Conservation (phyloP, 768 basidiomycete species). For the Boletus vermiculosoides region DNA sequence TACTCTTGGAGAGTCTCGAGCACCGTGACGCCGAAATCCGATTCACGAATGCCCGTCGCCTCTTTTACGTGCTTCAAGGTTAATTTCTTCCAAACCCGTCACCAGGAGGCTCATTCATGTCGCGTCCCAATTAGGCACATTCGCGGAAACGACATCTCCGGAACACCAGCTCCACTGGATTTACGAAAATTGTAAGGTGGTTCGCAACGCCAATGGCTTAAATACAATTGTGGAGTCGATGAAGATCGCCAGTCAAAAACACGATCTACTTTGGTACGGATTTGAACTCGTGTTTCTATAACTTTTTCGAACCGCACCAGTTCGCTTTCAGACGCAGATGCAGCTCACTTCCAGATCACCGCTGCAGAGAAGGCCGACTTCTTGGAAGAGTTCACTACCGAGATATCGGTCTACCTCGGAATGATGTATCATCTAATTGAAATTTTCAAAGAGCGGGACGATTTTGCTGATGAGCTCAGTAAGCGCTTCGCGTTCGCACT, state of each 20-base stretch:
- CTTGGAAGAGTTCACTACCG: conserved; percentile 87
- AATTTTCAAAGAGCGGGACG: conserved; percentile 88
- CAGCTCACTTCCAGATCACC: conserved; percentile 67
- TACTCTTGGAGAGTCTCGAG: conserved; percentile 84
- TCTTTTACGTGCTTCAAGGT: conserved; percentile 96
- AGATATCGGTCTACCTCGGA: conserved; percentile 89
- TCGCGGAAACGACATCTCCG: conserved; percentile 86
- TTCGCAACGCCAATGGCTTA: conserved; percentile 81
- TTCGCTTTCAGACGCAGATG: conserved; percentile 72
- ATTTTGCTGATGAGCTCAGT: conserved; percentile 97
- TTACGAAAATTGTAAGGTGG: conserved; percentile 87
- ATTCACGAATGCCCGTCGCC: conserved; percentile 79
- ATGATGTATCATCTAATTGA: conserved; percentile 96
- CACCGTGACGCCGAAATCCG: conserved; percentile 82
- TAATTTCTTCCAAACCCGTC: not conserved
- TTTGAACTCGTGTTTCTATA: not conserved
- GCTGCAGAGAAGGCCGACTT: conserved; percentile 71
- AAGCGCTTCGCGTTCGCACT: conserved; percentile 34
- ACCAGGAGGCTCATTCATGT: conserved; percentile 8
- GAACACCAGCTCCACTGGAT: conserved; percentile 97
- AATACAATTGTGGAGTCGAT: conserved; percentile 81
- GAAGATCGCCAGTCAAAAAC: conserved; percentile 85
- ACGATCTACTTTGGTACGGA: conserved; percentile 74
- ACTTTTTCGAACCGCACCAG: conserved; percentile 38
- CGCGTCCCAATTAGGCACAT: conserved; percentile 58